These are phyloP conservation scores for Serendipita sp. DNA, from an alignment of 768 basidiomycete species.

Conservation along the genomic window DNA sequence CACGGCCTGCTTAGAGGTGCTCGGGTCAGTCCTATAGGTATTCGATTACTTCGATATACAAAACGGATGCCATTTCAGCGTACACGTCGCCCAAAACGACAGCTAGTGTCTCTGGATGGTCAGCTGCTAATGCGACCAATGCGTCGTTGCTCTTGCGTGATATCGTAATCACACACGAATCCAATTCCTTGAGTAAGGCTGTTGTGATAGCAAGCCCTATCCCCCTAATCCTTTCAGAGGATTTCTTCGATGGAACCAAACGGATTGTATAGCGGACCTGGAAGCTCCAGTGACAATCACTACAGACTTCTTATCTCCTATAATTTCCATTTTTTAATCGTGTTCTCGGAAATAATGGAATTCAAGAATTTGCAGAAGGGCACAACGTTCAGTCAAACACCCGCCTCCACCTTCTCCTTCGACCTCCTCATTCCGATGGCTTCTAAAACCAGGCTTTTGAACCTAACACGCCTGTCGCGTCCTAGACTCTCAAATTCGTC, in stretches of 20 bases:
- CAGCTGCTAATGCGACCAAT: constrained; percentile 31
- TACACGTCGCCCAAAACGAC: constrained; percentile 60
- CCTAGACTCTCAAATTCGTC: neutral
- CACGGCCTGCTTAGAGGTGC: constrained; percentile 41
- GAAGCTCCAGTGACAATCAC: constrained; percentile 78
- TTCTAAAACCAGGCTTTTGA: neutral
- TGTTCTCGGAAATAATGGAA: neutral
- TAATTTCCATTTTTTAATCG: neutral
- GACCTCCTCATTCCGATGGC: neutral
- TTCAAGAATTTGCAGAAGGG: neutral
- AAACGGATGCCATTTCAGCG: constrained; percentile 21
- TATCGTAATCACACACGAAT: constrained; percentile 56
- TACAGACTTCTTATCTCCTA: constrained; percentile 28
- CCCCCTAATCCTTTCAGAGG: constrained; percentile 22
- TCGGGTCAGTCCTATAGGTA: constrained; percentile 38
- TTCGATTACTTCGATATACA: neutral
- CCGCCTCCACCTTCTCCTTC: neutral
- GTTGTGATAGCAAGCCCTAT: constrained; percentile 67
- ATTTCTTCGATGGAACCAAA: neutral
- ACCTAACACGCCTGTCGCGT: neutral
- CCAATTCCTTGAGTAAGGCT: constrained; percentile 45
- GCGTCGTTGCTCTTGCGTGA: constrained; percentile 57
- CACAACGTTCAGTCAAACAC: neutral
- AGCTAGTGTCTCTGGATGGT: constrained; percentile 28
- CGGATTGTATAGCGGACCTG: constrained; percentile 27